phyloP scores from a whole-genome alignment of 352 stramenopile species.

The Phytophthora niederhauseri region DNA sequence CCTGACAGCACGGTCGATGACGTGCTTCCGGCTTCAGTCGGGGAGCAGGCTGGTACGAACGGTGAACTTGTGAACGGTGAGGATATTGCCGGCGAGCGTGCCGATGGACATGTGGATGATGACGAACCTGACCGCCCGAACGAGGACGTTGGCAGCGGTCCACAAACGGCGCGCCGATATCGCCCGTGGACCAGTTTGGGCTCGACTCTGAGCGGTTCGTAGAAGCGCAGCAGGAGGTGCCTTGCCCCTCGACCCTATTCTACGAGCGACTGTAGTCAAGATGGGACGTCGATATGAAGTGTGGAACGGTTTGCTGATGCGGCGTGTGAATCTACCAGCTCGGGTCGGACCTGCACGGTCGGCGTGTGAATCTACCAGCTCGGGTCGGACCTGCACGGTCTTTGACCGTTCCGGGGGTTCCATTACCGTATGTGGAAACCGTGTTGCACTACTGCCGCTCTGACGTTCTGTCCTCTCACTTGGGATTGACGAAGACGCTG shows the following conservation, averaged over 20 bases:
- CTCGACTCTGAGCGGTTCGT: not conserved
- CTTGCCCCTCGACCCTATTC: slow-evolving; percentile 5
- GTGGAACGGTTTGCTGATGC: slow-evolving; percentile 4
- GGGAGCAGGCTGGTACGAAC: not conserved
- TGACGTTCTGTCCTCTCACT: slow-evolving; percentile 3
- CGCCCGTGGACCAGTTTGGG: not conserved
- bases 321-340: slow-evolving; percentile 1
- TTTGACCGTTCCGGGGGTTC: slow-evolving; percentile 4
- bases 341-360: not conserved
- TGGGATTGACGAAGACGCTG: slow-evolving; percentile 2
- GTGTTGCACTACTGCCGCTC: slow-evolving; percentile 19
- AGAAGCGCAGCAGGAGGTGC: not conserved
- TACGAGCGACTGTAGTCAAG: not conserved
- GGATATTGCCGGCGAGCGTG: too few relatives aligned
- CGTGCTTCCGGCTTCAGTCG: not conserved
- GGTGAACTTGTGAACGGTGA: too few relatives aligned
- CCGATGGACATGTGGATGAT: not conserved
- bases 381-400: not conserved
- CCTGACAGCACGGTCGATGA: not conserved
- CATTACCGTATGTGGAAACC: slow-evolving; percentile 5
- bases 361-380: slow-evolving; percentile 1
- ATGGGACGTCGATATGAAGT: not conserved
- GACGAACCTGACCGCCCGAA: not conserved
- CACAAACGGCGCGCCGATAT: not conserved
- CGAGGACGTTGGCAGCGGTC: not conserved